Evolutionary conservation across 192 early-diverging fungal species (phyloP), one percentile per base, ranked within the genome.

Genomic region (Spizellomyces punctatus): DNA sequence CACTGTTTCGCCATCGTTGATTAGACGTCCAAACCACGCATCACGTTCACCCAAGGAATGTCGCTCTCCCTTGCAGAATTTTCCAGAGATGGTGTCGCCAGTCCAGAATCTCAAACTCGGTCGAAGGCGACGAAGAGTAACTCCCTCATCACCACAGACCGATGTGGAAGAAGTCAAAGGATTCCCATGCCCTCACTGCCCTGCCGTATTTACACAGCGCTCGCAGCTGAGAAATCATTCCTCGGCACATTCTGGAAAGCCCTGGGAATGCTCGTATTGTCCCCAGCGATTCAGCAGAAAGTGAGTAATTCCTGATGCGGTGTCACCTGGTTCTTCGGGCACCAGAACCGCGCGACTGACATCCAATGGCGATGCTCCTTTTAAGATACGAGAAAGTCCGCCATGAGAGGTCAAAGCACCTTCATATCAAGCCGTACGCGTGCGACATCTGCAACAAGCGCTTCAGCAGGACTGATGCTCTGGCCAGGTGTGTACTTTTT

Each of bases 401-500:
- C 14, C 59, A 61, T 41, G 59, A 61, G 42, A 17, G 59, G 21
- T 61, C 22, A 6, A 61, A 41, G 16, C 59, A 61, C 36, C 17
- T 61, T 14, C 14, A 41, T 9, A 19, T 61, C 22, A 16, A 41
- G 36, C 59, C 59, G 9, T 61, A 61, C 59, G 42, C 17, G 36
- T 61, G 59, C 8, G 17, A 61, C 17, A 17, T 41, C 6, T 61
- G 59, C 36, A 14, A 9, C 59, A 61, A 61, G 9, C 16, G 17
- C 6, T 61, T 61, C 36, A 42, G 59, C 42, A 17, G 59, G 22
- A 61, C 59, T 14, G 59, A 61, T 9, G 59, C 59, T 16, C 59
- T 61, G 14, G 59, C 59, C 22, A 61, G 59, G 59, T 41, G 42
- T 19, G 36, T 61, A 14, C 22, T 21, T 12, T 10, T 17, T 16